Base-by-base conservation (phyloP, 176 grass and related monocot genomes). In the Cenchrus fungigraminus region DNA sequence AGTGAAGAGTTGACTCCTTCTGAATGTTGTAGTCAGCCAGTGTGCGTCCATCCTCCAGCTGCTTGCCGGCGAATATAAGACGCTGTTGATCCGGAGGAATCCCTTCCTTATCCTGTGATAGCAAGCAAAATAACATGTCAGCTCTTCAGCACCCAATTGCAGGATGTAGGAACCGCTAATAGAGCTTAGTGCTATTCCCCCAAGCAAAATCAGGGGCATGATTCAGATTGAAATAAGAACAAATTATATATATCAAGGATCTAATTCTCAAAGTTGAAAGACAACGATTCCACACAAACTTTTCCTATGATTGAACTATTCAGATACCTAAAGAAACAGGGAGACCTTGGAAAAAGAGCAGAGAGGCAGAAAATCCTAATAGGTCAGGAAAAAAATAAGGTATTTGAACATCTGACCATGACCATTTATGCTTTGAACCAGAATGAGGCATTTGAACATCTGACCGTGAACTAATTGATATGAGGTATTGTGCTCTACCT, bases 1-100 rank as follows among this genome's bases (percentile, higher is more conserved):
- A 68, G 67, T 97, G 90, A 80, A 97, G 90, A 31, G 94, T 97
- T 50, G 95, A 95, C 52, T 97, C 95, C 86, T 97, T 97, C 49
- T 93, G 95, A 85, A 97, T 91, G 47, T 93, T 97, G 87, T 95
- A 97, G 63, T 97, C 92, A 60, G 92, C 92, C 87, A 97, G 88
- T 1, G 90, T 91, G 53, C 92, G 90, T 3, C 92, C 95, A 88
- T 97, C 95, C 64, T 97, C 95, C 74, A 97, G 56, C 66, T 91
- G 95, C 70, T 97, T 97, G 58, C 95, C 95, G 40, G 92, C 88
- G 56, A 95, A 97, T 87, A 97, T 93, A 64, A 97, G 73, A 10
- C 90, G 85, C 50, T 95, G 95, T 65, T 97, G 88, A 65, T 97
- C 95, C 16, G 92, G 95, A 20, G 95, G 92, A 53, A 97, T 93